phyloP scores from a whole-genome alignment of 73 alveolate species.

The Uronychia binucleata region DNA sequence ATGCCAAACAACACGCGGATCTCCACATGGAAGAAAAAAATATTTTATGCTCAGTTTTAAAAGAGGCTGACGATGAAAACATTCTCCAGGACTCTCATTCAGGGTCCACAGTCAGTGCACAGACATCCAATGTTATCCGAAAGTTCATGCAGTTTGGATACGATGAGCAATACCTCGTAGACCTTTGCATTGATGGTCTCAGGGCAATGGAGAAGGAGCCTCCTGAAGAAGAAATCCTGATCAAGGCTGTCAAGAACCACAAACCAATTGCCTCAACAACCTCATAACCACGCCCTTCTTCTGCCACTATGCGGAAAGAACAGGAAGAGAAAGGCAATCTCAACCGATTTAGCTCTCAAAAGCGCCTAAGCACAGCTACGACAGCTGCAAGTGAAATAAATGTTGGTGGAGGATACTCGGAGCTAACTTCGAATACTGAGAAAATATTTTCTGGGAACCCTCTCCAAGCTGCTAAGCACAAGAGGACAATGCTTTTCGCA shows the following conservation, averaged over 20 bases:
- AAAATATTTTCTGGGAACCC: conserved; percentile 7
- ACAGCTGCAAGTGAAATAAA: neutral
- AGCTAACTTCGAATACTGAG: conserved; percentile 3
- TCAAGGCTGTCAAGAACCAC: neutral
- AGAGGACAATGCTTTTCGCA: neutral
- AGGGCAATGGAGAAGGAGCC: neutral
- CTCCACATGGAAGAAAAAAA: too few species aligned
- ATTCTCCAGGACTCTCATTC: too few species aligned
- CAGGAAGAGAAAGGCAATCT: neutral
- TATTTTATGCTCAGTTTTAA: too few species aligned
- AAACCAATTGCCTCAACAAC: neutral
- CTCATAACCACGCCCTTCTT: neutral
- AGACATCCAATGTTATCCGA: neutral
- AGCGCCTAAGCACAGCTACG: too few species aligned
- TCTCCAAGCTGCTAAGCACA: conserved; percentile 9
- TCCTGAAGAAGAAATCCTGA: neutral
- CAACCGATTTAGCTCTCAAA: too few species aligned
- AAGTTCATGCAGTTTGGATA: neutral
- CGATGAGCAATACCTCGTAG: neutral
- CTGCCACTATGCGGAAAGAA: neutral
- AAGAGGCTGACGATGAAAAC: too few species aligned
- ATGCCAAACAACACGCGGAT: too few species aligned
- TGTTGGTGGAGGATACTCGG: neutral
- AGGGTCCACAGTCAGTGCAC: neutral
- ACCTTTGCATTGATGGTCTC: neutral